phyloP scores from a whole-genome alignment of 495 filamentous ascomycete genomes.

The Podospora australis region DNA sequence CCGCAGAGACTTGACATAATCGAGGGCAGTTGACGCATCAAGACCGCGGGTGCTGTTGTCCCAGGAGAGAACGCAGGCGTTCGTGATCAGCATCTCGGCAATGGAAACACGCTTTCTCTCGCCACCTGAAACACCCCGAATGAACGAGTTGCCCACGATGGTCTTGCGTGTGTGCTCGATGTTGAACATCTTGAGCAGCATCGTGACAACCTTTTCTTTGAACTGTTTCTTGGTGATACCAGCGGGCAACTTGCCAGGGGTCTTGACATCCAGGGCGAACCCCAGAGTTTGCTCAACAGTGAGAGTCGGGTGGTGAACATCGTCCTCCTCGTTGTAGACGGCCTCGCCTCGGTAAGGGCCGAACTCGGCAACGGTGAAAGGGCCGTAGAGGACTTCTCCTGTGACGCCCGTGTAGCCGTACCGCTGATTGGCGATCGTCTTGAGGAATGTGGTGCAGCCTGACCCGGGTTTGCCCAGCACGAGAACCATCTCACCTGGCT shows the following conservation, averaged over 20 bases:
- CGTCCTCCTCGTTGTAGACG: constrained; percentile 82
- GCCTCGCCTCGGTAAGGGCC: constrained; percentile 71
- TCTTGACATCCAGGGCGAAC: constrained; percentile 78
- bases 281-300: constrained; percentile 78
- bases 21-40: constrained; percentile 76
- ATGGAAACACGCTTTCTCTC: constrained; percentile 77
- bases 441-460: constrained; percentile 84
- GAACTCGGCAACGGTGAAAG: constrained; percentile 52
- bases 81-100: constrained; percentile 64
- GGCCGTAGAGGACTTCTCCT: constrained; percentile 76
- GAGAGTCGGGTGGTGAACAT: constrained; percentile 72
- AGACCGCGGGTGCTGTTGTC: constrained; percentile 82
- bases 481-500: constrained; percentile 84
- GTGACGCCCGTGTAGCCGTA: constrained; percentile 69
- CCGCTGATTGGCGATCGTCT: constrained; percentile 75
- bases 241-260: constrained; percentile 63
- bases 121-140: constrained; percentile 81
- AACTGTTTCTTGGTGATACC: constrained; percentile 61
- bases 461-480: constrained; percentile 82
- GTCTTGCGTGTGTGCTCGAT: constrained; percentile 79
- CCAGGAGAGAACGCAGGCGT: constrained; percentile 67
- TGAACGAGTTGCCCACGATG: constrained; percentile 70
- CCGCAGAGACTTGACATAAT: constrained; percentile 63
- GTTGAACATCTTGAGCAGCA: constrained; percentile 81
- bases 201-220: constrained; percentile 61